phyloP scores from a whole-genome alignment of 768 basidiomycete genomes.

The Rhodosporidiobolus sp. region DNA sequence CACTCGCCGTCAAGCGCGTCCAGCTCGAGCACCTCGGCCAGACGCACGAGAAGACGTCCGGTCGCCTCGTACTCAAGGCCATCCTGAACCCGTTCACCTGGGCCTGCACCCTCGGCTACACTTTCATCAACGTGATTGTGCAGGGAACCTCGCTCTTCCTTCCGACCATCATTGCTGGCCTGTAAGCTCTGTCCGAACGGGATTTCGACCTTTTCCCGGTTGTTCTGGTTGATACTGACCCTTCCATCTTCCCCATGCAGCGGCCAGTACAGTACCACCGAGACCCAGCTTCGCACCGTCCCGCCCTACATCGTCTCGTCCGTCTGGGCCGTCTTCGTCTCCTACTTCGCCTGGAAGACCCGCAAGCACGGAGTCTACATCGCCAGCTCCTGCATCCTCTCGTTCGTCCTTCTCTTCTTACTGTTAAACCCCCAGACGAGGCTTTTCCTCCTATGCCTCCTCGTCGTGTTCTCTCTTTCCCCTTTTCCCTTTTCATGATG shows the following conservation, averaged over 20 bases:
- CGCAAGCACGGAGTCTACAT: conserved; percentile 57
- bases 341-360: conserved; percentile 64
- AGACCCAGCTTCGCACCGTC: conserved; percentile 70
- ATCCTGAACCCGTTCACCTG: conserved; percentile 28
- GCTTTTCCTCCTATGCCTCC: not conserved
- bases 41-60: conserved; percentile 63
- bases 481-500: not conserved
- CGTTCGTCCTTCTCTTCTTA: not conserved
- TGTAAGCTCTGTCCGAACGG: no score
- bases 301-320: conserved; percentile 75
- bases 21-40: conserved; percentile 65
- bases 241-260: no score
- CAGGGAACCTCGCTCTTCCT: conserved; percentile 79
- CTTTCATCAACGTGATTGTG: conserved; percentile 50
- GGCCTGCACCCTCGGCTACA: conserved; percentile 21
- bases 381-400: conserved; percentile 31
- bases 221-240: no score
- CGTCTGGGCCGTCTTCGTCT: conserved; percentile 60
- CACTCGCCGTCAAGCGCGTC: conserved; percentile 64
- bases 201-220: no score
- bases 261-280: conserved; percentile 57
- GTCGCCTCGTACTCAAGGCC: conserved; percentile 60
- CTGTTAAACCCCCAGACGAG: no score
- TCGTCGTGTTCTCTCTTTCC: no score
- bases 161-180: conserved; percentile 66